Base-by-base conservation (phyloP, 2,329 filamentous ascomycete genomes). In the Shiraia sp. region DNA sequence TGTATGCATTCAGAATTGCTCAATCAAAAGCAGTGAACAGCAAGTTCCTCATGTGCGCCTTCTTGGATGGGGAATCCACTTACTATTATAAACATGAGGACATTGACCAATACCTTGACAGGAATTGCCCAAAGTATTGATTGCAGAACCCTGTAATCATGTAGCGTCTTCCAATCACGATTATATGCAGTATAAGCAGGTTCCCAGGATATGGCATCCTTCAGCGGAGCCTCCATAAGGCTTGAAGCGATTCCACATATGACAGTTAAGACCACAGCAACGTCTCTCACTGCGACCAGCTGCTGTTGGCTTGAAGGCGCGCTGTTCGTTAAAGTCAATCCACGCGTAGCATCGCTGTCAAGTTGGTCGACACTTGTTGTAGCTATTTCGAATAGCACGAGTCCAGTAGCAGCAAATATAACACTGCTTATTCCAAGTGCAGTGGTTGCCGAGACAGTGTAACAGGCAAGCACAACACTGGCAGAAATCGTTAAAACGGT, bases 361-460 rank as follows among this genome's bases (percentile, higher is more conserved):
- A 62, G 59, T 17, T 66, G 57, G 14, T 53, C 57, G 10, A 51
- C 32, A 6, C 45, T 47, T 31, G 52, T 59, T 6, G 62, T 47
- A 33, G 68, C 64, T n/a, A 56, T 49, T 36, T 73, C 69, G 25
- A 76, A 59, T 32, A 75, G 53, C 12, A 71, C 53, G n/a, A 75
- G 56, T 9, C 72, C 71, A 4, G 66, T 49, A 3, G 66, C 72
- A 13, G 63, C 59, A 33, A 74, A 68, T 9, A 75, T 55, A 16
- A 67, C 66, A 49, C 71, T 69, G 29, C 72, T 73, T 12, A 75
- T 45, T 4, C 72, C 73, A 6, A 76, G 63, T 4, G 68, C 66
- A 12, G 66, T 55, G 6, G 64, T 66, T 1, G 69, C 49, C 6
- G 65, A 61, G 2, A 66, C 61, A 17, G 60, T 62, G 29, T 62